Evolutionary conservation across 2,329 filamentous ascomycete genomes (phyloP), one percentile per base, ranked within the genome.

Genomic region (Cercospora beticola): DNA sequence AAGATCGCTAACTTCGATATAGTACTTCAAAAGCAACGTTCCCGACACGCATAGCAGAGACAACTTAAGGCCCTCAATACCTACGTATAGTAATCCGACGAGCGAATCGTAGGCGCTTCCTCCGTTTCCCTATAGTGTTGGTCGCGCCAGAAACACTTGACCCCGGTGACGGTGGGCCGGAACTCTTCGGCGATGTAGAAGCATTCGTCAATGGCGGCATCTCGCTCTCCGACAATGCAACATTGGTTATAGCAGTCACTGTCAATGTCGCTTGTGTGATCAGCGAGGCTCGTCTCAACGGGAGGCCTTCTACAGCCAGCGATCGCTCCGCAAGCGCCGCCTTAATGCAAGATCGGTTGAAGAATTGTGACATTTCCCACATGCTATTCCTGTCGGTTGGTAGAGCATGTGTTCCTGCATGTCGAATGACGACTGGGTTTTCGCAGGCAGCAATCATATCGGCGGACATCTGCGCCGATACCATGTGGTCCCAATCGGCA

Each of bases 401-500:
- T 3, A 69, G 59, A 14, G 70, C 66, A 46, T 71, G 70, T 10
- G 70, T 72, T 21, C 70, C 68, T 43, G 58, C 60, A 61, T 70
- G 68, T 59, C 62, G 60, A 21, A 72, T 61, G 46, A 70, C 64
- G 5, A 60, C 43, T 2, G 68, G 46, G 33, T 59, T 56, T 56
- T 68, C 62, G 64, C 68, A 72, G 5, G 64, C 57, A 5, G 49
- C 66, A 23, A 69, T 69, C 46, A 72, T 65, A 6, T 46, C 57
- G 12, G 21, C 43, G 18, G 68, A 68, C 23, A 68, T 68, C 16
- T 68, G 63, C 21, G 61, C 62, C n/a, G 63, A 67, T 40, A 72
- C 70, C 68, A 72, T 72, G 31, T 69, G 69, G 40, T 72, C 70
- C 66, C 67, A 72, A 30, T 68, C 62, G 2, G 70, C 70, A 16